A percentile compares a stretch with the other conserved stretches of the same genome.
These are phyloP conservation scores for Ophiocordyceps australis DNA, from an alignment of 2,329 filamentous ascomycete genomes.

Conservation along the genomic window DNA sequence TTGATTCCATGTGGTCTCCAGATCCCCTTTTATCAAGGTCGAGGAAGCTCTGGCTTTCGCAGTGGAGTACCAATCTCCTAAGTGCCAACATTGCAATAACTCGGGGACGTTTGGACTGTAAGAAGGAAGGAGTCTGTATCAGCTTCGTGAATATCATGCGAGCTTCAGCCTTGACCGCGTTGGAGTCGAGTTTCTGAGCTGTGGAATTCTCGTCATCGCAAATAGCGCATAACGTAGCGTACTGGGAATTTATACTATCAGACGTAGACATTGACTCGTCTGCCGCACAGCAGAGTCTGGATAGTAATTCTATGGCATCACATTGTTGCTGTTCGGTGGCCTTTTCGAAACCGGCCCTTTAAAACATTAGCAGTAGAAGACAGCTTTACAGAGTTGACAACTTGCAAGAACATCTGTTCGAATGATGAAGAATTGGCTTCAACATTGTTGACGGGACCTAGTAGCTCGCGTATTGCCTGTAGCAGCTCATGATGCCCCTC, in stretches of 20 bases:
- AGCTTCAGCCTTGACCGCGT: slow-evolving; percentile 15
- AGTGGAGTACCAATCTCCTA: slow-evolving; percentile 51
- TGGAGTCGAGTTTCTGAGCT: background rate
- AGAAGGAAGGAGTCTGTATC: slow-evolving; percentile 23
- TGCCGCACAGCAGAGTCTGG: slow-evolving; percentile 21
- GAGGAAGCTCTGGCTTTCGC: slow-evolving; percentile 36
- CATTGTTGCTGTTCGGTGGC: slow-evolving; percentile 31
- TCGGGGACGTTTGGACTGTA: slow-evolving; percentile 39
- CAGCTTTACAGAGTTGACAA: slow-evolving; percentile 4
- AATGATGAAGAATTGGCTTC: too few species aligned
- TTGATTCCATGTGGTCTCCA: slow-evolving; percentile 43
- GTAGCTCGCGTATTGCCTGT: slow-evolving; percentile 9
- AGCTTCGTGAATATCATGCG: slow-evolving; percentile 27
- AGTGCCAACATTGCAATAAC: slow-evolving; percentile 56
- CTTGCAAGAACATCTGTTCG: slow-evolving; percentile 26
- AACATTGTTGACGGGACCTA: too few species aligned
- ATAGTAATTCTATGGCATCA: slow-evolving; percentile 33
- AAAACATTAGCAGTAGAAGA: background rate
- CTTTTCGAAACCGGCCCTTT: slow-evolving; percentile 21
- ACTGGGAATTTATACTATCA: background rate
- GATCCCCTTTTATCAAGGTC: slow-evolving; percentile 49
- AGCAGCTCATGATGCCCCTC: slow-evolving; percentile 6
- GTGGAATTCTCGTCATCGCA: slow-evolving; percentile 6
- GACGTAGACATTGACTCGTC: slow-evolving; percentile 3
- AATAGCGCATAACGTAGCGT: slow-evolving; percentile 6